Base-by-base conservation (phyloP, 2,329 filamentous ascomycete genomes). In the Aspergillus sp. region DNA sequence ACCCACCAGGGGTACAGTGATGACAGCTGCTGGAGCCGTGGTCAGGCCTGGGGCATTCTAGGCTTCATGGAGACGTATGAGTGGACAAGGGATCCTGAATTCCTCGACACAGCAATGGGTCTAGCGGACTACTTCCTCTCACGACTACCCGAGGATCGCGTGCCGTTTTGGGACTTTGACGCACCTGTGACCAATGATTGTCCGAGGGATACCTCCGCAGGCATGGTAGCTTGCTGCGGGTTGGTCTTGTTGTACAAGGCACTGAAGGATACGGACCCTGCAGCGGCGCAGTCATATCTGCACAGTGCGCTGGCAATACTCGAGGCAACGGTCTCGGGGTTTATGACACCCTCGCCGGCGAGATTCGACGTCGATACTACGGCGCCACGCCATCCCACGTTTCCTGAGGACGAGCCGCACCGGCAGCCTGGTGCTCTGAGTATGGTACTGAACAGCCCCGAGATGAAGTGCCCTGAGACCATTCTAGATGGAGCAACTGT, bases 101-200 rank as follows among this genome's bases (percentile, higher is more conserved):
- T 77, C 65, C 45, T 70, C 9, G 61, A 72, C 0, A 80, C 80
- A 3, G 75, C 81, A 0, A 73, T 76, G 4, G 74, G 74, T 1
- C 68, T 78, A 39, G 79, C 79, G 1, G 70, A 80, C 30, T 80
- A 79, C 56, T 83, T 83, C 58, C 61, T 82, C 2, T 49, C 64
- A 0, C 67, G 77, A 0, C 65, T 83, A 17, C 70, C 74, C 0
- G 66, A 68, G 3, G 72, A 71, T 15, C 64, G 70, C 0, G 76
- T 82, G 0, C 79, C 80, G 1, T 71, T 74, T 2, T 83, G 80
- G 81, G 81, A 83, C 54, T 83, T 82, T 44, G 77, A 83, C 57
- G 81, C 80, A 0, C 81, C 80, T 48, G 66, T 67, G 1, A 54
- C 47, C 0, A 44, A 36, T 0, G 15, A 15, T 0, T 57, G 50